Evolutionary conservation across 352 stramenopile species (phyloP).

Genomic region (Phytophthora sojae): DNA sequence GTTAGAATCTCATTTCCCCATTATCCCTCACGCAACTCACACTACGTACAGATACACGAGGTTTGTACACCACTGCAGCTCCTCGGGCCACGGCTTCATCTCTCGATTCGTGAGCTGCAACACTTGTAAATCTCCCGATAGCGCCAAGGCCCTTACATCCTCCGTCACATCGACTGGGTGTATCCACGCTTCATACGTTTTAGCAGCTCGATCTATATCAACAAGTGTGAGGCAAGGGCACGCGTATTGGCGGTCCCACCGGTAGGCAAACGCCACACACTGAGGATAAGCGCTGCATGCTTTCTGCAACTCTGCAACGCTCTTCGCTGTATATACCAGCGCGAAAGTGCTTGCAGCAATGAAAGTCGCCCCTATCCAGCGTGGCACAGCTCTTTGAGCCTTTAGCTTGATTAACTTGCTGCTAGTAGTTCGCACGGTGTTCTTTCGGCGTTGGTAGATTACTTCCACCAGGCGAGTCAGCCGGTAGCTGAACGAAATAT

Average conservation of each 20-base stretch:
- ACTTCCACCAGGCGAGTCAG: slow-evolving; percentile 28
- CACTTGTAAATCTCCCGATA: slow-evolving; percentile 23
- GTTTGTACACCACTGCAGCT: slow-evolving; percentile 27
- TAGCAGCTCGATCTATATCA: slow-evolving; percentile 26
- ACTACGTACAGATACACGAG: slow-evolving; percentile 28
- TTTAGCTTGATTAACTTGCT: slow-evolving; percentile 1
- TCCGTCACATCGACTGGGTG: slow-evolving; percentile 20
- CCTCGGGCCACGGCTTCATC: slow-evolving; percentile 23
- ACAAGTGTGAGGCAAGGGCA: slow-evolving; percentile 50
- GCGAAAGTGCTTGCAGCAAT: not conserved
- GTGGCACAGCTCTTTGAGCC: slow-evolving; percentile 1
- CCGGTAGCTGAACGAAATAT: slow-evolving; percentile 34
- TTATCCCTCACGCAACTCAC: not conserved
- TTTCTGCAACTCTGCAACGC: slow-evolving; percentile 18
- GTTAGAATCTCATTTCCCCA: not conserved
- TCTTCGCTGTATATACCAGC: slow-evolving; percentile 14
- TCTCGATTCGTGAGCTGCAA: slow-evolving; percentile 40
- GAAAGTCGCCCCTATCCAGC: slow-evolving; percentile 14
- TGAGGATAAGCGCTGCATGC: slow-evolving; percentile 13
- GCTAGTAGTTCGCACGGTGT: not conserved
- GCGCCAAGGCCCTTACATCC: slow-evolving; percentile 19
- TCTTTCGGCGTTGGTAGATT: slow-evolving; percentile 11
- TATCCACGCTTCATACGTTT: slow-evolving; percentile 27
- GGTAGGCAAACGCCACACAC: slow-evolving; percentile 22
- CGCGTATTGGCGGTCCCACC: slow-evolving; percentile 12